Evolutionary conservation across 768 basidiomycete species (phyloP).

Genomic region (Amanita exitialis): DNA sequence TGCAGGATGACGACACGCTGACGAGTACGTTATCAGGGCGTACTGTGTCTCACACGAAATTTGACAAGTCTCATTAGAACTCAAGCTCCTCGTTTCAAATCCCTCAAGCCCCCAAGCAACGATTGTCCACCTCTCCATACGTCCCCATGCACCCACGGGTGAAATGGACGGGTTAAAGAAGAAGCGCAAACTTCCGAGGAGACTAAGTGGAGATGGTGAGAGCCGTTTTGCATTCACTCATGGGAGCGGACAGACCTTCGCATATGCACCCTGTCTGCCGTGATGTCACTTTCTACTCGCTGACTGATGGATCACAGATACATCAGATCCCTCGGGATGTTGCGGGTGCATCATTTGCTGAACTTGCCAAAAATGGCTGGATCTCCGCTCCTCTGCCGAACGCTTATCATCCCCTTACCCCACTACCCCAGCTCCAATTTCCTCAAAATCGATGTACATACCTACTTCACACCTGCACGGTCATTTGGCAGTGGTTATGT

Average conservation of each 20-base stretch:
- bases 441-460: not conserved
- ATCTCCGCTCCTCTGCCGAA: not conserved
- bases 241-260: too few species aligned
- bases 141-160: slow-evolving; percentile 41
- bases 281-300: not conserved
- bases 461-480: not conserved
- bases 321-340: not conserved
- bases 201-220: slow-evolving; percentile 19
- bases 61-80: slow-evolving; percentile 17
- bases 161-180: slow-evolving; percentile 47
- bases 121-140: slow-evolving; percentile 69
- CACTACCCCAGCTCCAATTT: not conserved
- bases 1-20: slow-evolving; percentile 79
- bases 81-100: slow-evolving; percentile 27
- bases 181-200: slow-evolving; percentile 23
- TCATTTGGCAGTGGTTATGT: not conserved
- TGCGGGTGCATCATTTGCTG: slow-evolving; percentile 6
- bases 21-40: slow-evolving; percentile 32
- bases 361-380: not conserved
- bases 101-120: slow-evolving; percentile 30
- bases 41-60: not conserved
- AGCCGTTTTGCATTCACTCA: not conserved
- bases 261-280: not conserved
- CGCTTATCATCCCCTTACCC: not conserved
- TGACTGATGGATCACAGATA: not conserved